These are phyloP conservation scores for Stylonectria norvegica DNA, from an alignment of 2,329 filamentous ascomycete genomes.

Conservation along the genomic window DNA sequence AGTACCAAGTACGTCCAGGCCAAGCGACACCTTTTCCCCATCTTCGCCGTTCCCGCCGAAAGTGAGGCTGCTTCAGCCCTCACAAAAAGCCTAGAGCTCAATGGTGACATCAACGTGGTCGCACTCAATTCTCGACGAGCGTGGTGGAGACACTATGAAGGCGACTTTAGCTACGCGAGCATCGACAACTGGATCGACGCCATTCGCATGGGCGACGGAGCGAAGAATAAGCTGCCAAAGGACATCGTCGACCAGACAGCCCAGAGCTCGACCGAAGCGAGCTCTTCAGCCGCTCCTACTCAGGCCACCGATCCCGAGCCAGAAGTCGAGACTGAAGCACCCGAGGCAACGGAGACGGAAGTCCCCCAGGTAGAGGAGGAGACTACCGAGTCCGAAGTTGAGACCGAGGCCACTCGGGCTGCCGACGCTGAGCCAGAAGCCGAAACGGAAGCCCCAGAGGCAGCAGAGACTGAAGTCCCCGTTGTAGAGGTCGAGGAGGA, in stretches of 20 bases:
- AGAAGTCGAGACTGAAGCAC: constrained; percentile 19
- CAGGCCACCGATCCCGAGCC: constrained; percentile 27
- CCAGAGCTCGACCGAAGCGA: constrained; percentile 21
- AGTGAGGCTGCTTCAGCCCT: constrained; percentile 42
- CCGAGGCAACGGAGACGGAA: constrained; percentile 15
- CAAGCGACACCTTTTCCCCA: constrained; percentile 72
- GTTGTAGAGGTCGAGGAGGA: too few relatives aligned
- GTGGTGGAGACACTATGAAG: constrained; percentile 79
- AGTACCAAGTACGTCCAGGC: constrained; percentile 69
- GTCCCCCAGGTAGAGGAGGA: constrained; percentile 21
- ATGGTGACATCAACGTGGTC: constrained; percentile 64
- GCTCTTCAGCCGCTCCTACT: constrained; percentile 8
- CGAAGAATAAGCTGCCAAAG: constrained; percentile 71
- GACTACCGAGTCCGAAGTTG: constrained; percentile 11
- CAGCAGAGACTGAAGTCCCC: too few relatives aligned
- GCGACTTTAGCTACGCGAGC: constrained; percentile 54
- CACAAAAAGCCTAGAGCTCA: constrained; percentile 53
- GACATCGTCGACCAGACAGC: constrained; percentile 44
- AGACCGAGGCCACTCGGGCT: constrained; percentile 15
- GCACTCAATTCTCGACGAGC: constrained; percentile 79
- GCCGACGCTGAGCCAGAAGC: constrained; percentile 8
- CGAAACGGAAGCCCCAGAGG: constrained; percentile 16
- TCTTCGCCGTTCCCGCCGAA: constrained; percentile 67
- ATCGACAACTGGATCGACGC: constrained; percentile 86
- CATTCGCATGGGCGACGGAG: constrained; percentile 84